These are phyloP conservation scores for Geosmithia putterillii DNA, from an alignment of 2,329 filamentous ascomycete genomes.

Conservation along the genomic window DNA sequence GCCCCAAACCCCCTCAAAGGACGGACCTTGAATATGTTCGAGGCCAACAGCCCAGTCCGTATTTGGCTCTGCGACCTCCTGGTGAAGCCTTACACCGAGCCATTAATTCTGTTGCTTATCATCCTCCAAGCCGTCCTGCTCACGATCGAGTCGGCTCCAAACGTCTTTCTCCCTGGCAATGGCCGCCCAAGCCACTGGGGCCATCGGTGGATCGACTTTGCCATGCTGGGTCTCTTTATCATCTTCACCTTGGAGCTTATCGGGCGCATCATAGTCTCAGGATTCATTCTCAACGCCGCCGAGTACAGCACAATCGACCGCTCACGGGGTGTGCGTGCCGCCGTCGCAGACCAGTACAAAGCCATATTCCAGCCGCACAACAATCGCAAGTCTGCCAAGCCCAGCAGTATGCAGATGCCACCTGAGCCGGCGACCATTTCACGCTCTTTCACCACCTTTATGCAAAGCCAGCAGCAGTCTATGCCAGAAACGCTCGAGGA, in stretches of 20 bases:
- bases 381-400: slow-evolving; percentile 48
- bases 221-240: slow-evolving; percentile 69
- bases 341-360: slow-evolving; percentile 63
- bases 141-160: slow-evolving; percentile 65
- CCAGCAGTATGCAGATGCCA: slow-evolving; percentile 27
- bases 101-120: slow-evolving; percentile 76
- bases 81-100: slow-evolving; percentile 78
- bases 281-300: slow-evolving; percentile 76
- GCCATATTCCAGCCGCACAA: slow-evolving; percentile 73
- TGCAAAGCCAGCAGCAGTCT: slow-evolving; percentile 44
- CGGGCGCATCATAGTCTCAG: slow-evolving; percentile 81
- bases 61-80: slow-evolving; percentile 69
- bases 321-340: slow-evolving; percentile 59
- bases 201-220: slow-evolving; percentile 58
- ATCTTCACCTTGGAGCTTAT: slow-evolving; percentile 82
- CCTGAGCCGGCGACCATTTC: slow-evolving; percentile 53
- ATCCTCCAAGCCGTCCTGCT: slow-evolving; percentile 80
- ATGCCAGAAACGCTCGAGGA: slow-evolving; percentile 55
- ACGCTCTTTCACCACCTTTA: slow-evolving; percentile 70
- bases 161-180: slow-evolving; percentile 53
- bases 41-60: slow-evolving; percentile 63
- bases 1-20: slow-evolving; percentile 68
- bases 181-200: slow-evolving; percentile 56
- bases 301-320: slow-evolving; percentile 89
- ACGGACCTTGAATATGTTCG: slow-evolving; percentile 74